Evolutionary conservation across 345 rosid genomes (phyloP).

Genomic region (Eucalyptus paniculata): DNA sequence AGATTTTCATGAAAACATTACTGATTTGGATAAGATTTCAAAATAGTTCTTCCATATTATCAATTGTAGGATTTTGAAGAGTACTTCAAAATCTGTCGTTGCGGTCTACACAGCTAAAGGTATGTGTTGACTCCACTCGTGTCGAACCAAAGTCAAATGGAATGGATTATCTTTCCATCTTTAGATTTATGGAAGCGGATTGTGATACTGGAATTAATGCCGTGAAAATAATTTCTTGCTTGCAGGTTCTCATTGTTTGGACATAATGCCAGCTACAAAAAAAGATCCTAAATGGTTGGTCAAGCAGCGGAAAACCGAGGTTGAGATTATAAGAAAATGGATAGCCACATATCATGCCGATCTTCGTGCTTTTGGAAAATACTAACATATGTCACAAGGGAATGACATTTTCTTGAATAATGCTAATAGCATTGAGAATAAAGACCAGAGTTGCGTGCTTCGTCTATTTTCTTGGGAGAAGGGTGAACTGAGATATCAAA

Average conservation of each 20-base stretch:
- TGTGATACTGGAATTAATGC: neutral
- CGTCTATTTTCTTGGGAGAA: neutral
- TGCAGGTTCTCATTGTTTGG: constrained; percentile 36
- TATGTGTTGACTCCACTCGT: neutral
- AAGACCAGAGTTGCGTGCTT: neutral
- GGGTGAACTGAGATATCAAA: neutral
- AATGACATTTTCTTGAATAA: neutral
- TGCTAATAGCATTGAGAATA: neutral
- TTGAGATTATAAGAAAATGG: constrained; percentile 23
- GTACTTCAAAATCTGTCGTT: constrained; percentile 24
- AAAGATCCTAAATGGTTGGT: constrained; percentile 25
- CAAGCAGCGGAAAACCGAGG: constrained; percentile 9
- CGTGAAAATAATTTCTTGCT: neutral
- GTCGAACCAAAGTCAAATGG: neutral
- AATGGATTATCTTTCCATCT: neutral
- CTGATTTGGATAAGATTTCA: neutral
- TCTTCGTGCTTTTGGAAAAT: neutral
- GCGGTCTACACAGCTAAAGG: constrained; percentile 21
- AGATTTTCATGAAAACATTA: neutral
- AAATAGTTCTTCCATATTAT: neutral
- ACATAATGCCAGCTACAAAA: neutral
- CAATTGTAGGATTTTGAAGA: constrained; percentile 13
- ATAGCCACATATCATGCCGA: constrained; percentile 2
- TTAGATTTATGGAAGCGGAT: neutral
- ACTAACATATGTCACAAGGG: neutral